Base-by-base conservation (phyloP, 768 basidiomycete genomes). In the Dioszegia aurantiaca region DNA sequence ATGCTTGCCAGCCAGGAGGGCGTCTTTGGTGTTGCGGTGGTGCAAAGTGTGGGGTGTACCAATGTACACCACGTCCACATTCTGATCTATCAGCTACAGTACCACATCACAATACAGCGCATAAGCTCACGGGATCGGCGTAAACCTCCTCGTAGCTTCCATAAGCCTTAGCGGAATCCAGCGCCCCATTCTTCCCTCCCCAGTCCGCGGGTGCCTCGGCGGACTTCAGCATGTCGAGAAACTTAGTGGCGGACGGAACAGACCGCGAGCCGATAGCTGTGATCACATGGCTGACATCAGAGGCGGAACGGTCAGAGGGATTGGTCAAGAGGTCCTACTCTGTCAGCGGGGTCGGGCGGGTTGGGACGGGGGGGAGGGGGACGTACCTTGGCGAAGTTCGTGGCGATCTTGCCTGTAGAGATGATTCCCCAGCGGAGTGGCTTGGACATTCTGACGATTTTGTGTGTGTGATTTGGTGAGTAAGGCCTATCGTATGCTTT, bases 41-140 rank as follows among this genome's bases (percentile, higher is more conserved):
- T 94, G 91, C 59, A 82, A 80, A 1, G 88, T 87, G 72, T 94
- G 89, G 2, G 91, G 91, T 2, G 90, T 90, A 8, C 87, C 88
- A 52, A 90, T 84, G 77, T 90, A 90, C 55, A 91, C 78, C 0
- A 80, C 87, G 64, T 89, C 84, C 26, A 91, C 86, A 56, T 87
- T 79, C 86, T 72, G 44, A 2, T 1, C 85, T 63, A 42, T 57
- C 42, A 66, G 48, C 42, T 26, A 9, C 52, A 30, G 11, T 16
- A 11, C 16, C 52, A 19, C 17, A 3, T 24, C 2, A 58, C 23
- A 33, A 36, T 37, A 4, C 11, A 31, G 4, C 11, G 21, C 17
- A 52, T 2, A 2, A 68, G 33, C 80, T 56, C 58, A 86, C 89
- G 64, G 80, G 79, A 70, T 90, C 86, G 10, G 82, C 80, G 64